Evolutionary conservation across 1,284 basidiomycete genomes (phyloP).

Genomic region (Rhodofomes roseus): DNA sequence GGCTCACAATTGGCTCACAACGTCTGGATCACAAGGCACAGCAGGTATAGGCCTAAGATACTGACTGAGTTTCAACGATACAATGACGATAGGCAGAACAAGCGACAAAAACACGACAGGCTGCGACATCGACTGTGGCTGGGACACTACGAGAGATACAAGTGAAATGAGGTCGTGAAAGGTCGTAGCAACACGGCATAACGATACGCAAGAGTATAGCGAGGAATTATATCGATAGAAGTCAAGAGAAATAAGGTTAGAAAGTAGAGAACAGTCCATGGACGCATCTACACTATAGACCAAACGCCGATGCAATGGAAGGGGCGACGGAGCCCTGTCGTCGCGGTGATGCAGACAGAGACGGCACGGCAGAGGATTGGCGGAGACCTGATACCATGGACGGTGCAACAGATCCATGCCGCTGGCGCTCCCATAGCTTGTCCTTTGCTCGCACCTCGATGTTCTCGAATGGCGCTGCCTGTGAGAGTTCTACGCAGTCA

Average conservation of each 20-base stretch:
- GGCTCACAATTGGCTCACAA: too few species aligned
- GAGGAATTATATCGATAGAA: neutral
- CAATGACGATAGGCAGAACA: neutral
- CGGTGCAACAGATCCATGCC: constrained; percentile 45
- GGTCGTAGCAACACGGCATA: neutral
- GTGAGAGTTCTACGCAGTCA: constrained; percentile 82
- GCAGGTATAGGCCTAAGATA: too few species aligned
- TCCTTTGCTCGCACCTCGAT: constrained; percentile 84
- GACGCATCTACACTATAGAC: constrained; percentile 18
- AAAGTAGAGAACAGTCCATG: neutral
- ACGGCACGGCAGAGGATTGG: constrained; percentile 12
- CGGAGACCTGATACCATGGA: constrained; percentile 21
- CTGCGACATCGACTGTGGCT: neutral
- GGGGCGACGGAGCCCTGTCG: constrained; percentile 24
- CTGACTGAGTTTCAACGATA: neutral
- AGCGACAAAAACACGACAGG: neutral
- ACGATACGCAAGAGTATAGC: constrained; percentile 1
- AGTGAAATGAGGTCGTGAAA: neutral
- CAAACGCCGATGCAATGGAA: constrained; percentile 34
- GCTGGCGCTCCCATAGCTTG: constrained; percentile 76
- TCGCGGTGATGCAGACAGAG: constrained; percentile 14
- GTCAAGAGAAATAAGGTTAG: neutral
- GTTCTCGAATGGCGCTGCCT: constrained; percentile 76
- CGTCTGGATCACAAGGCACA: too few species aligned
- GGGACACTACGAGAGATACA: neutral